Evolutionary conservation across 495 filamentous ascomycete species (phyloP).

Genomic region (Penicillium crystallinum): DNA sequence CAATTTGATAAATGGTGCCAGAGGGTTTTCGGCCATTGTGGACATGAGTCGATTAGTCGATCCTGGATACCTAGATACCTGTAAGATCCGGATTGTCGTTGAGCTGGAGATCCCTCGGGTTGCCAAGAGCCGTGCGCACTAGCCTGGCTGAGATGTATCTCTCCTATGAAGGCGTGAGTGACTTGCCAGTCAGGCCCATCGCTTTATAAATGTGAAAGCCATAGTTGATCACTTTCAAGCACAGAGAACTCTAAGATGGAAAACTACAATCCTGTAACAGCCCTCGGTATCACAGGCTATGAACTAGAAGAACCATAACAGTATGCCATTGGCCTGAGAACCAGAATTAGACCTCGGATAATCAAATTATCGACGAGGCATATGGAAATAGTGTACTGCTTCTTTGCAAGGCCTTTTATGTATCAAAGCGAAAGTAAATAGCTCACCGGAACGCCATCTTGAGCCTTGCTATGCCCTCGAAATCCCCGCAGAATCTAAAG

Average conservation of each 20-base stretch:
- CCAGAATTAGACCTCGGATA: background rate
- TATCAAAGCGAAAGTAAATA: conserved; percentile 1
- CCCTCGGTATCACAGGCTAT: background rate
- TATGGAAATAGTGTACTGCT: background rate
- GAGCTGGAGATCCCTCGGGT: background rate
- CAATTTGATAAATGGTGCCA: conserved; percentile 26
- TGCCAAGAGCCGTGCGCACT: conserved; percentile 7
- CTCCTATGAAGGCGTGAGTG: background rate
- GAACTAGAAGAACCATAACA: background rate
- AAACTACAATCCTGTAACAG: background rate
- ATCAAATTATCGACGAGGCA: background rate
- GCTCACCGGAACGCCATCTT: conserved; percentile 19
- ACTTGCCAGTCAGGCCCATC: background rate
- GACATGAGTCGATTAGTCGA: conserved; percentile 9
- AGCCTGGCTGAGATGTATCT: background rate
- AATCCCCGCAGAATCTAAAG: conserved; percentile 12
- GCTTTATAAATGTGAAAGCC: background rate
- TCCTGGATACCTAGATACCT: background rate
- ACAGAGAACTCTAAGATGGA: background rate
- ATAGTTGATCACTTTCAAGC: background rate
- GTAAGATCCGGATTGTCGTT: background rate
- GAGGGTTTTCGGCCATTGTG: conserved; percentile 1
- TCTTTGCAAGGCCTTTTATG: background rate
- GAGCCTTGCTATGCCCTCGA: conserved; percentile 27
- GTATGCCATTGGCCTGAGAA: background rate